Percentiles rank a stretch among this genome's conserved stretches.
These are phyloP conservation scores for Candida ovalis DNA, from an alignment of 805 yeast genomes.

Conservation along the genomic window DNA sequence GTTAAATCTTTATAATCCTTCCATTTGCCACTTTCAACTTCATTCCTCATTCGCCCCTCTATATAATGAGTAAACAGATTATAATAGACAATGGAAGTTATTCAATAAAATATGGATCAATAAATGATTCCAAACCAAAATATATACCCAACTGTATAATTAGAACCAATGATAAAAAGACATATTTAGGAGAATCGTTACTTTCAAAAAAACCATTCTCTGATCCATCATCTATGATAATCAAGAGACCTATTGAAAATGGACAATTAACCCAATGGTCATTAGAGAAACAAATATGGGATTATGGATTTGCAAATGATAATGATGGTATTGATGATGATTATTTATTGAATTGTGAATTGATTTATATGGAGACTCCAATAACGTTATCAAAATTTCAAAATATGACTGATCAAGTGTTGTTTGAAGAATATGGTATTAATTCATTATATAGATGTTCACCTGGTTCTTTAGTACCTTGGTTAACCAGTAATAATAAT, in stretches of 20 bases:
- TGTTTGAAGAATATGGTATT: conserved; percentile 92
- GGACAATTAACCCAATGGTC: conserved; percentile 94
- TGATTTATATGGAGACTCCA: conserved; percentile 77
- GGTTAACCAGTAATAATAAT: conserved; percentile 36
- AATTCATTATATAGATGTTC: conserved; percentile 64
- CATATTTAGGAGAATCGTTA: conserved; percentile 60
- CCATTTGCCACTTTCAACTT: too few species aligned
- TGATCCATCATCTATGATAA: conserved; percentile 69
- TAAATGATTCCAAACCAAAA: conserved; percentile 40
- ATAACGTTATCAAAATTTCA: conserved; percentile 78
- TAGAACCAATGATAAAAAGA: conserved; percentile 68
- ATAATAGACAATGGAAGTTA: conserved; percentile 91
- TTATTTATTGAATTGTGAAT: conserved; percentile 48
- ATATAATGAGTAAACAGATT: conserved; percentile 35
- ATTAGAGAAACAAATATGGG: conserved; percentile 86
- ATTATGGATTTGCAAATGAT: conserved; percentile 50
- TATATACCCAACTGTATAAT: conserved; percentile 67
- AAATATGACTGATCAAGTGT: conserved; percentile 81
- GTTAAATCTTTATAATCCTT: too few species aligned
- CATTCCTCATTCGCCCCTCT: too few species aligned
- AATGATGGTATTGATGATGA: conserved; percentile 31
- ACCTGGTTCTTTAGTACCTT: conserved; percentile 58
- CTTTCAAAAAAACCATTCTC: conserved; percentile 42
- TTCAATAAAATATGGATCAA: conserved; percentile 63
- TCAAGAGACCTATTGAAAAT: conserved; percentile 80